Conservation (phyloP, 768 basidiomycete genomes). For the Russula earlei region DNA sequence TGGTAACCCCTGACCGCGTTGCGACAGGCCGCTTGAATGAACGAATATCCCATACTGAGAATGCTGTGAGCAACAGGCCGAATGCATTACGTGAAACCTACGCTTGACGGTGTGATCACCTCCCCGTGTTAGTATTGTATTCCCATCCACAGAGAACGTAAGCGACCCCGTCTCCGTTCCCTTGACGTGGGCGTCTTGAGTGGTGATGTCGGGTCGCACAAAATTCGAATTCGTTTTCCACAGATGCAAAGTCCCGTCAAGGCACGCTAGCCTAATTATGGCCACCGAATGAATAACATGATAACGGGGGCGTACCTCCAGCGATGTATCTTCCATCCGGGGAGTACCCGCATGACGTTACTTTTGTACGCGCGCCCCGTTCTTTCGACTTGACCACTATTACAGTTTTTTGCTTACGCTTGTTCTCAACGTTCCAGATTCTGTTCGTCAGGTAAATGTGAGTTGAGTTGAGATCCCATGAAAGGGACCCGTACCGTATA, state of each 20-base stretch:
- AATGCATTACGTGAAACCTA: constrained; percentile 34
- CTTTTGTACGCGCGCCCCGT: constrained; percentile 86
- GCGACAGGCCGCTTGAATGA: constrained; percentile 84
- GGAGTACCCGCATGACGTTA: constrained; percentile 81
- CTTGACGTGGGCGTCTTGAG: constrained; percentile 83
- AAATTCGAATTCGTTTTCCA: constrained; percentile 93
- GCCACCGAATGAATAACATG: neutral
- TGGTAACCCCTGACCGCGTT: constrained; percentile 51
- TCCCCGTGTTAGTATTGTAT: constrained; percentile 78
- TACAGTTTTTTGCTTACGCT: constrained; percentile 88
- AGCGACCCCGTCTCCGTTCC: constrained; percentile 81
- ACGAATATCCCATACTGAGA: constrained; percentile 86
- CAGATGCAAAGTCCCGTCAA: constrained; percentile 88
- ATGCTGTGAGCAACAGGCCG: neutral
- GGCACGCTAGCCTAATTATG: constrained; percentile 48
- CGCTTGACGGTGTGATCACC: constrained; percentile 94
- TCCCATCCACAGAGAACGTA: constrained; percentile 81
- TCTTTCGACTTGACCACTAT: constrained; percentile 97
- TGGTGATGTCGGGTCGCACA: constrained; percentile 77
- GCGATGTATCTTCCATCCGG: constrained; percentile 84
- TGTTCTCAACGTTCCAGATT: constrained; percentile 91
- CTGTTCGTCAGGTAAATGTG: constrained; percentile 32
- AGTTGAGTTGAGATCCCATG: neutral
- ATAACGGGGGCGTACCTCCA: constrained; percentile 51
- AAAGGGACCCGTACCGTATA: constrained; percentile 52